These are phyloP conservation scores for Geranium brycei DNA, from an alignment of 345 rosid species.

Conservation along the genomic window DNA sequence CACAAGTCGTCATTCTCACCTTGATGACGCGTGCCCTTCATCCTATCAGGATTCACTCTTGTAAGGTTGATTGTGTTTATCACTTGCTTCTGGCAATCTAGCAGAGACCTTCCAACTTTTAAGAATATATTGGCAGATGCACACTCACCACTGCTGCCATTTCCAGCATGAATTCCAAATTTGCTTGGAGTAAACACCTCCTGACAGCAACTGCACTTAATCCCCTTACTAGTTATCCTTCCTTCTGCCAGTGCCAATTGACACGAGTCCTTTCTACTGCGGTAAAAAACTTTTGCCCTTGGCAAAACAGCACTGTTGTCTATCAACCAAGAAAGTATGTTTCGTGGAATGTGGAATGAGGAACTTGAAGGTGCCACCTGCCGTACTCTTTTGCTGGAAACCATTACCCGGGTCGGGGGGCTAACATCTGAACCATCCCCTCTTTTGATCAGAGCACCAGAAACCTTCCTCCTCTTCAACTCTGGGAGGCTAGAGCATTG, in stretches of 20 bases:
- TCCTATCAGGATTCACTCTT: constrained; percentile 9
- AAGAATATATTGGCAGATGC: constrained; percentile 22
- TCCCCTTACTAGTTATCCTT: constrained; percentile 26
- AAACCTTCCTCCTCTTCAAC: constrained; percentile 2
- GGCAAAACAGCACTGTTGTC: constrained; percentile 20
- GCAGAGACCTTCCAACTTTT: constrained; percentile 32
- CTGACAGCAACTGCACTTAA: constrained; percentile 24
- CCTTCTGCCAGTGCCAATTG: constrained; percentile 22
- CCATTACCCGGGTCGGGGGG: neutral
- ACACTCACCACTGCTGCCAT: constrained; percentile 8
- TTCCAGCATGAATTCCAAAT: constrained; percentile 13
- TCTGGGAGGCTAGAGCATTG: neutral
- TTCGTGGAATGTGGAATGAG: constrained; percentile 8
- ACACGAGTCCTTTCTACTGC: neutral
- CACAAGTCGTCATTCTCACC: constrained; percentile 50
- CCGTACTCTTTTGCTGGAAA: constrained; percentile 9
- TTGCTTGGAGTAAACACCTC: constrained; percentile 13
- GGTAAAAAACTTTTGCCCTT: constrained; percentile 23
- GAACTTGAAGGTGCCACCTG: constrained; percentile 2
- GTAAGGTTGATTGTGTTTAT: constrained; percentile 2
- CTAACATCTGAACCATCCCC: constrained; percentile 1
- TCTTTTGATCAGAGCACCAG: constrained; percentile 2
- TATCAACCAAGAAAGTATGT: constrained; percentile 28
- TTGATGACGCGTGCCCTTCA: constrained; percentile 19
- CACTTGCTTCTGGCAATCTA: constrained; percentile 30